Conservation (phyloP, 805 yeast species). For the Starmerella vitae region DNA sequence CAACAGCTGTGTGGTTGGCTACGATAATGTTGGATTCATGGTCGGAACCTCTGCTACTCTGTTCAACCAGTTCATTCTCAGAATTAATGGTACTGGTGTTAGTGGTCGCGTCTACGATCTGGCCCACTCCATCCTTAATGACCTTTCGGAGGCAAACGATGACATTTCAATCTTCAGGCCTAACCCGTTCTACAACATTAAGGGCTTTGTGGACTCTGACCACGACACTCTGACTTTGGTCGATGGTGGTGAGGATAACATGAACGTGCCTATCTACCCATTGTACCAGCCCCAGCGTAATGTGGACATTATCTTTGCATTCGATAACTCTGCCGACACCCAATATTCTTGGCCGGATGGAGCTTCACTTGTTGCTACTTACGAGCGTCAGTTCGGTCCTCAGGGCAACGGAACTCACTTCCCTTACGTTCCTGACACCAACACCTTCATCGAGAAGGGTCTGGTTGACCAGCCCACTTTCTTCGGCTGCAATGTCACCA, state of each 20-base stretch:
- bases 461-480: conserved; percentile 43
- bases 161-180: conserved; percentile 58
- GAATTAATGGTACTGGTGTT: conserved; percentile 40
- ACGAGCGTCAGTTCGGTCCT: conserved; percentile 22
- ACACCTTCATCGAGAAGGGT: conserved; percentile 43
- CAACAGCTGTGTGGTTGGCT: conserved; percentile 44
- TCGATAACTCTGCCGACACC: conserved; percentile 29
- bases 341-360: conserved; percentile 25
- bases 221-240: conserved; percentile 39
- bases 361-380: conserved; percentile 28
- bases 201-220: conserved; percentile 9
- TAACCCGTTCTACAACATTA: conserved; percentile 45
- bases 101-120: conserved; percentile 36
- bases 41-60: conserved; percentile 47
- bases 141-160: conserved; percentile 26
- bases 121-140: conserved; percentile 33
- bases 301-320: conserved; percentile 51
- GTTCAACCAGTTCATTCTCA: conserved; percentile 32
- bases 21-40: conserved; percentile 63
- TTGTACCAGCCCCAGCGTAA: conserved; percentile 47
- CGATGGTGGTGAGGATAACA: conserved; percentile 72
- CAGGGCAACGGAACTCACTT: conserved; percentile 22
- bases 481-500: conserved; percentile 62
- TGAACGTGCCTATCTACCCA: conserved; percentile 57
- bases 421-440: conserved; percentile 23